Conservation (phyloP, 306 rosid species). For the Bauhinia variegata region DNA sequence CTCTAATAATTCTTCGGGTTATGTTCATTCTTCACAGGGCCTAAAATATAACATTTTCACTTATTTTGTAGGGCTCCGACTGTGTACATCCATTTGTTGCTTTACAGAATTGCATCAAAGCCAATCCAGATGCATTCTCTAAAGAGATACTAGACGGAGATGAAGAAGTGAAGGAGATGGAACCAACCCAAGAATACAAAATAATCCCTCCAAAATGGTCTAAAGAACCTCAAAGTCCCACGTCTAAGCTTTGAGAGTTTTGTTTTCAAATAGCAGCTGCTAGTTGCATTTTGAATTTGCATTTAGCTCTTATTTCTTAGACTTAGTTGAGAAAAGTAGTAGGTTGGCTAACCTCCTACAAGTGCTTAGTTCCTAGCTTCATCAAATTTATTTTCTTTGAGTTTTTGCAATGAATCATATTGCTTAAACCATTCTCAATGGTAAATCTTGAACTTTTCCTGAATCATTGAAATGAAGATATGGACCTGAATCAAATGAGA, state of each 20-base stretch:
- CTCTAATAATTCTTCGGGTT: conserved; percentile 7
- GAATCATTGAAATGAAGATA: background rate
- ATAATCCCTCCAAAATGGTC: conserved; percentile 78
- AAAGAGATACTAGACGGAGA: conserved; percentile 58
- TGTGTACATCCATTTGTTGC: conserved; percentile 84
- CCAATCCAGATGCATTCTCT: conserved; percentile 81
- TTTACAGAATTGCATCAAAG: conserved; percentile 88
- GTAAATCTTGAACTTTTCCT: background rate
- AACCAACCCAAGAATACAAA: conserved; percentile 56
- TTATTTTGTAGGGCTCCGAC: conserved; percentile 76
- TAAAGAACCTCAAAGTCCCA: conserved; percentile 56
- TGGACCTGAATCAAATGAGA: background rate
- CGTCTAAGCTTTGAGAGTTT: conserved; percentile 56
- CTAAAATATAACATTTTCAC: conserved; percentile 24
- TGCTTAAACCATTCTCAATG: background rate
- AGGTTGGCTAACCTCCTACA: conserved; percentile 2
- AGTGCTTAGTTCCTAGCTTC: conserved; percentile 1
- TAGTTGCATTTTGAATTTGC: conserved; percentile 22
- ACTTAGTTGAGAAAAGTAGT: background rate
- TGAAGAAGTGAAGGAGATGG: conserved; percentile 50
- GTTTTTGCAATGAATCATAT: conserved; percentile 6
- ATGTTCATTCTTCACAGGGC: conserved; percentile 7
- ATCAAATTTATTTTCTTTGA: background rate
- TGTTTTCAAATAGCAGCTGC: conserved; percentile 14
- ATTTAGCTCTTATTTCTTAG: background rate